Conservation (phyloP, 1,139 yeast genomes). For the Candida sanyaensis region DNA sequence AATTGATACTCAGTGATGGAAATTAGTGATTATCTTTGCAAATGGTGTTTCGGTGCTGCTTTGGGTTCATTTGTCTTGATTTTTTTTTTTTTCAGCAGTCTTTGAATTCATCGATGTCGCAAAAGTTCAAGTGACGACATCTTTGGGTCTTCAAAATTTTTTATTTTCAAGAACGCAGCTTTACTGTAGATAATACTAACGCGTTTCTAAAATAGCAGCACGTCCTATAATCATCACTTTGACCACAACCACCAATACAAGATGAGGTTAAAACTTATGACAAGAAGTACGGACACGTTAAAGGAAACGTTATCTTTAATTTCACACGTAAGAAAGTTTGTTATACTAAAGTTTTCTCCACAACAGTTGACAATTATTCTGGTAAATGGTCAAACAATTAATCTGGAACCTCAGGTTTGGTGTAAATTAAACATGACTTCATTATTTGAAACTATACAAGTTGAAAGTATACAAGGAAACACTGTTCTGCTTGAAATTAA, state of each 20-base stretch:
- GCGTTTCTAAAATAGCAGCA: no score
- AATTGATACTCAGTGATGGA: background rate
- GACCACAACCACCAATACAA: background rate
- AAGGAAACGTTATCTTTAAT: slow-evolving; percentile 33
- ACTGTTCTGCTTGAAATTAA: slow-evolving; percentile 57
- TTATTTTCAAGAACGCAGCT: background rate
- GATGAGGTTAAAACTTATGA: slow-evolving; percentile 39
- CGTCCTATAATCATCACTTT: no score
- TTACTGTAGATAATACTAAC: no score
- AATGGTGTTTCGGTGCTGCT: background rate
- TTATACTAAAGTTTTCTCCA: slow-evolving; percentile 50
- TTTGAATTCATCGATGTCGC: background rate
- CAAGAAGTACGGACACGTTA: slow-evolving; percentile 31
- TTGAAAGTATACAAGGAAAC: slow-evolving; percentile 47
- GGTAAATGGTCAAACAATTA: slow-evolving; percentile 36
- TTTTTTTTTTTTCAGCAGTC: background rate
- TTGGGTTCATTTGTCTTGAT: background rate
- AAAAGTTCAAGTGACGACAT: background rate
- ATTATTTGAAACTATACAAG: slow-evolving; percentile 51
- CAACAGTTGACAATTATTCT: slow-evolving; percentile 50
- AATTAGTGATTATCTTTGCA: background rate
- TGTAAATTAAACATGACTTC: slow-evolving; percentile 47
- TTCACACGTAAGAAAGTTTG: slow-evolving; percentile 30
- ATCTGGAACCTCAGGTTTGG: slow-evolving; percentile 64
- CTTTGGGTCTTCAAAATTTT: background rate